Percentiles rank a stretch among this genome's conserved stretches.
Conservation (phyloP, 2,329 filamentous ascomycete genomes). For the Periconia macrospinosa region DNA sequence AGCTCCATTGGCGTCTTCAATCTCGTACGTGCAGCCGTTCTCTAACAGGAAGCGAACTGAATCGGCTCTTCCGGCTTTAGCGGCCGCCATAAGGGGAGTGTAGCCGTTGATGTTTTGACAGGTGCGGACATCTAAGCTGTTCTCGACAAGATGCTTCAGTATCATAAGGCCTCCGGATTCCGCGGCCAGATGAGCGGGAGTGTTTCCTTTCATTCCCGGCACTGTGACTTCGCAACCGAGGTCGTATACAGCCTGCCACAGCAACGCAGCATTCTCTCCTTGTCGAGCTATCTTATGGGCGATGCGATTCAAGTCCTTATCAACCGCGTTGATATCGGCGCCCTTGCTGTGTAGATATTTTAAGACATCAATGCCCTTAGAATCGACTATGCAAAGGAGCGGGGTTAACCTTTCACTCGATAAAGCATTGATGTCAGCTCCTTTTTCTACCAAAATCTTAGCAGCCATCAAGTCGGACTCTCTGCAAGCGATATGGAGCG, state of each 20-base stretch:
- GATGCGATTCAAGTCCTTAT: neutral
- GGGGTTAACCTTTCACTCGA: neutral
- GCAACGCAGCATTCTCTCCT: neutral
- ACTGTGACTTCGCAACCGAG: neutral
- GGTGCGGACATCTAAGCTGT: neutral
- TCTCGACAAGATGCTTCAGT: neutral
- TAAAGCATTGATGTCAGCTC: neutral
- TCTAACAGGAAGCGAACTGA: neutral
- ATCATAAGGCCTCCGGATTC: neutral
- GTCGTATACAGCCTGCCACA: neutral
- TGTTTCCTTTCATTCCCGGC: neutral
- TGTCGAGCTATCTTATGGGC: neutral
- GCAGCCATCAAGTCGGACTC: neutral
- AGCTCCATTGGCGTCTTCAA: neutral
- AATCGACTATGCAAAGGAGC: neutral
- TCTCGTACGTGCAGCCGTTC: neutral
- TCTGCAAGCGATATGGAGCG: neutral
- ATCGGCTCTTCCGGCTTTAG: neutral
- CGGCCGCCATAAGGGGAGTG: neutral
- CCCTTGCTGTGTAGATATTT: neutral
- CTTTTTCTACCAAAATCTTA: constrained; percentile 1
- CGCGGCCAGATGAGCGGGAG: neutral
- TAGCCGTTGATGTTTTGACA: neutral
- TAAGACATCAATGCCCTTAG: neutral
- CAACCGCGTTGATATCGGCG: neutral